A percentile compares a stretch with the other conserved stretches of the same genome.
phyloP scores from a whole-genome alignment of 257 asterid species.

The Rehmannia glutinosa region DNA sequence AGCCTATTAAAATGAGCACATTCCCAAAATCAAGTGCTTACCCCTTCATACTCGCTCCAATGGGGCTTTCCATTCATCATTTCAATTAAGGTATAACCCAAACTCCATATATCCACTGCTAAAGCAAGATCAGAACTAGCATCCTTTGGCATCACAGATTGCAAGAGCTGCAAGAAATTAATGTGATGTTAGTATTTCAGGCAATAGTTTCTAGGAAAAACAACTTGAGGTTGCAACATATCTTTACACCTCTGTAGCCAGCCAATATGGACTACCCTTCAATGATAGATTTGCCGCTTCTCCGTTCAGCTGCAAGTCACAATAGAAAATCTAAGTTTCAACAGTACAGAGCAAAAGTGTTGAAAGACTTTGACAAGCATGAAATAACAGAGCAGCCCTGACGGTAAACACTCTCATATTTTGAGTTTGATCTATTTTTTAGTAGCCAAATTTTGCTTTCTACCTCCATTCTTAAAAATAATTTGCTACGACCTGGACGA shows the following conservation, averaged over 20 bases:
- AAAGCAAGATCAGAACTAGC: conserved; percentile 41
- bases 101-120: conserved; percentile 87
- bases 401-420: too few species aligned
- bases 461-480: too few species aligned
- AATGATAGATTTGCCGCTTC: too few species aligned
- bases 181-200: conserved; percentile 18
- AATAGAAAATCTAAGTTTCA: too few species aligned
- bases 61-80: conserved; percentile 88
- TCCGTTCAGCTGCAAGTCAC: too few species aligned
- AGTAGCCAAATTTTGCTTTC: too few species aligned
- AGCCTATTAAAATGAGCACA: too few species aligned
- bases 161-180: conserved; percentile 54
- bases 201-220: not conserved
- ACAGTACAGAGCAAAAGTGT: not conserved
- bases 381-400: not conserved
- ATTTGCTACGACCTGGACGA: too few species aligned
- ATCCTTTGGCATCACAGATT: conserved; percentile 46
- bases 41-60: too few species aligned
- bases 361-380: not conserved
- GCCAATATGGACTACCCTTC: conserved; percentile 85
- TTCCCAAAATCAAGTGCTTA: too few species aligned
- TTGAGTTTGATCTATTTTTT: too few species aligned
- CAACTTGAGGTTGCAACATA: conserved; percentile 1
- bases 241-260: conserved; percentile 78
- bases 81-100: conserved; percentile 85